A percentile compares a stretch with the other conserved stretches of the same genome.
Evolutionary conservation across 306 rosid genomes (phyloP).

Genomic region (Trifolium subterraneum): DNA sequence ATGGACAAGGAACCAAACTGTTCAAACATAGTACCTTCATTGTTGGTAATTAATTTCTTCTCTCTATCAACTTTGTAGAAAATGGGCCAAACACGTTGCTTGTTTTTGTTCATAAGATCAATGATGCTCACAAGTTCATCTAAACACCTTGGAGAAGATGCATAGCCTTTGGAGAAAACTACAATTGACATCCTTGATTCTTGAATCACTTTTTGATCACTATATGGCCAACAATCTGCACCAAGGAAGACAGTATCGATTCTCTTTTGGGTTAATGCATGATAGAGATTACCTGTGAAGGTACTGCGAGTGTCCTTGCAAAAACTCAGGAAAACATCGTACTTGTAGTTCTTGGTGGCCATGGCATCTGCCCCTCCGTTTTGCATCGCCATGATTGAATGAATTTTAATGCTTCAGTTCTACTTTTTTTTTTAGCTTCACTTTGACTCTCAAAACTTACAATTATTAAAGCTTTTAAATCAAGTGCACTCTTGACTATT

Average conservation of each 20-base stretch:
- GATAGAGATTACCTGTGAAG: neutral
- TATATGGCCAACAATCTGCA: too few species aligned
- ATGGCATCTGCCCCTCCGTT: neutral
- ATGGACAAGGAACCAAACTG: too few species aligned
- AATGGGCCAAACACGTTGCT: neutral
- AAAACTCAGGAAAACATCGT: neutral
- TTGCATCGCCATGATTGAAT: neutral
- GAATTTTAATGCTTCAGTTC: neutral
- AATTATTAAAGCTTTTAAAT: too few species aligned
- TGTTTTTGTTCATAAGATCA: neutral
- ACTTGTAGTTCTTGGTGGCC: neutral
- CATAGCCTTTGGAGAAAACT: neutral
- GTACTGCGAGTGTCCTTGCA: neutral
- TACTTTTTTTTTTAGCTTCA: too few species aligned
- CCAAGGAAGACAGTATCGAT: neutral
- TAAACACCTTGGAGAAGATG: neutral
- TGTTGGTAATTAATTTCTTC: too few species aligned
- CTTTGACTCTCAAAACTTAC: neutral
- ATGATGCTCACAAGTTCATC: neutral
- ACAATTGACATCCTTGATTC: neutral
- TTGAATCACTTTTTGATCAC: neutral
- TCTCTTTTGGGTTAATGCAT: neutral
- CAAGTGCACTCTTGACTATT: too few species aligned
- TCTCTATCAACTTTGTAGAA: neutral
- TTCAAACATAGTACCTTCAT: too few species aligned